Evolutionary conservation across 768 basidiomycete species (phyloP).

Genomic region (Lyophyllum shimeji): DNA sequence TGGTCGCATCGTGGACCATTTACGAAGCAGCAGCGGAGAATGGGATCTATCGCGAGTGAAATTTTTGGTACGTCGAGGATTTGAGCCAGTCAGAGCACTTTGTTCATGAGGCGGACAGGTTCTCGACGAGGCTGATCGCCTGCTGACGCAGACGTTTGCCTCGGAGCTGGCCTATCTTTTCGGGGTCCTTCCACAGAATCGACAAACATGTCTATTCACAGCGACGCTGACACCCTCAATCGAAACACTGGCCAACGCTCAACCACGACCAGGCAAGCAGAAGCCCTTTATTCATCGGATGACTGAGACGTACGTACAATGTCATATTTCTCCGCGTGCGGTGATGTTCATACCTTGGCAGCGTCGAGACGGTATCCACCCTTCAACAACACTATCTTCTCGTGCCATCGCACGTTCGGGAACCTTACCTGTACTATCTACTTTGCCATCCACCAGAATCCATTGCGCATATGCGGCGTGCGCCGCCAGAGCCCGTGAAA

Average conservation of each 20-base stretch:
- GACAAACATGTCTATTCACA: slow-evolving; percentile 98
- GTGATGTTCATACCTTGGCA: slow-evolving; percentile 28
- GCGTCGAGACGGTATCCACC: slow-evolving; percentile 86
- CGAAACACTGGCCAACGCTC: slow-evolving; percentile 68
- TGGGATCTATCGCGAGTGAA: slow-evolving; percentile 86
- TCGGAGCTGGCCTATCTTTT: slow-evolving; percentile 83
- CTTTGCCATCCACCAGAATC: slow-evolving; percentile 87
- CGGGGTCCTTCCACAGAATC: slow-evolving; percentile 68
- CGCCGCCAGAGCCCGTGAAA: slow-evolving; percentile 53
- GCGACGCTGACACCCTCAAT: slow-evolving; percentile 91
- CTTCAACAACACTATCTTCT: slow-evolving; percentile 89
- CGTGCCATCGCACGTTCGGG: slow-evolving; percentile 92
- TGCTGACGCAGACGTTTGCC: slow-evolving; percentile 87
- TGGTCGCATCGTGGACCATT: slow-evolving; percentile 89
- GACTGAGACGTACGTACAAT: slow-evolving; percentile 57
- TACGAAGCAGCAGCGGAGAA: slow-evolving; percentile 73
- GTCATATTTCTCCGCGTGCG: background rate
- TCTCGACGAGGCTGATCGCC: slow-evolving; percentile 93
- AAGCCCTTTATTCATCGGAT: slow-evolving; percentile 86
- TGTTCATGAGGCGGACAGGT: slow-evolving; percentile 48
- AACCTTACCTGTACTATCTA: slow-evolving; percentile 87
- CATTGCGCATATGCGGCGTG: slow-evolving; percentile 64
- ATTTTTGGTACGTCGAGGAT: slow-evolving; percentile 62
- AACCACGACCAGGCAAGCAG: slow-evolving; percentile 80
- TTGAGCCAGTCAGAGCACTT: background rate